These are phyloP conservation scores for Cercospora sp. DNA, from an alignment of 2,329 filamentous ascomycete genomes.

Conservation along the genomic window DNA sequence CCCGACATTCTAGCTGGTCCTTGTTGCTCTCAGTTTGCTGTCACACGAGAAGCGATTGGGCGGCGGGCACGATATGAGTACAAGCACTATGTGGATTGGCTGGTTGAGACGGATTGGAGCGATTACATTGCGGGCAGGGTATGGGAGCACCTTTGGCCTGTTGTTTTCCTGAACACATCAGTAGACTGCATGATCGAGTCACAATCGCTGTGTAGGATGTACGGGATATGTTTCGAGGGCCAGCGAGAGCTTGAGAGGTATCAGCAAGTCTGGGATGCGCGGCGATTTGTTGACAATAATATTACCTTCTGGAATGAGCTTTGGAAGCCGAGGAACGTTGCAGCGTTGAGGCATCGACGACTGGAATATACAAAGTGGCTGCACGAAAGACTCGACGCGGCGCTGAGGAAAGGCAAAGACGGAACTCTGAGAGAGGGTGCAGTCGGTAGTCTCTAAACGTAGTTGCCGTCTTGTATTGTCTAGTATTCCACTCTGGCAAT, in stretches of 20 bases:
- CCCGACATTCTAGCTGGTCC: conserved; percentile 27
- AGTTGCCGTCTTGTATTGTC: background rate
- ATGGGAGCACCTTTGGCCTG: conserved; percentile 32
- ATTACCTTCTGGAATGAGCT: conserved; percentile 24
- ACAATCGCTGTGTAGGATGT: conserved; percentile 25
- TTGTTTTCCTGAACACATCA: conserved; percentile 22
- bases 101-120: conserved; percentile 18
- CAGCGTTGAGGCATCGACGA: conserved; percentile 7
- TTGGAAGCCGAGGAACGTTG: conserved; percentile 13
- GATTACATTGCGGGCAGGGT: conserved; percentile 26
- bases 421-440: background rate
- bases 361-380: conserved; percentile 15
- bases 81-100: conserved; percentile 17
- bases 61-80: conserved; percentile 22
- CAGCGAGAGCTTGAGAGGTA: conserved; percentile 17
- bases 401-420: conserved; percentile 10
- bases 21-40: conserved; percentile 31
- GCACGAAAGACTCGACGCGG: conserved; percentile 8
- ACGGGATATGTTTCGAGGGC: conserved; percentile 25
- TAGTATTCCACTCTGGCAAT: background rate
- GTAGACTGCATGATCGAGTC: conserved; percentile 22
- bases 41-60: conserved; percentile 21
- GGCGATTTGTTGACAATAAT: conserved; percentile 18
- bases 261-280: conserved; percentile 26
- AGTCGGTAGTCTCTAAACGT: background rate